Evolutionary conservation across 352 stramenopile species (phyloP).

Genomic region (Thalassiosira delicatula): DNA sequence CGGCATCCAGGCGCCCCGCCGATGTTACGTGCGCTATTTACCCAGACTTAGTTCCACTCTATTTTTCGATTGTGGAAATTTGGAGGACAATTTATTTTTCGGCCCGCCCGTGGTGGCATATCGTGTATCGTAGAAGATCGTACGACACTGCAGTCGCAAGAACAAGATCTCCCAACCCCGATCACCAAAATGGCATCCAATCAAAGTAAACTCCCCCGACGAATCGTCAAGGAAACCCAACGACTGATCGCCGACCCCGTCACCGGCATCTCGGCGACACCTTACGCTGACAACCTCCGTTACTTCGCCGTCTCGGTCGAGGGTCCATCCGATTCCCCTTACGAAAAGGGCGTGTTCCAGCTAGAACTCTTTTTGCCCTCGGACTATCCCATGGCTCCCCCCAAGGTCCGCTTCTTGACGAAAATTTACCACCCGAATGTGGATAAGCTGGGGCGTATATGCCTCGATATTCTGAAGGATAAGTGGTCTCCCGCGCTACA

Average conservation of each 20-base stretch:
- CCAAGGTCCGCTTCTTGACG: constrained; percentile 94
- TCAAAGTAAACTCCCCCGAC: constrained; percentile 39
- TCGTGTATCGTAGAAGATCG: too few relatives aligned
- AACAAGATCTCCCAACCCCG: too few relatives aligned
- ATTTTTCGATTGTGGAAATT: too few relatives aligned
- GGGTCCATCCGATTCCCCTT: constrained; percentile 95
- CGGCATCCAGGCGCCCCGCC: too few relatives aligned
- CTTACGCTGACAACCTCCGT: constrained; percentile 96
- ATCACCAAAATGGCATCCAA: constrained; percentile 12
- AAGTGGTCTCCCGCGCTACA: constrained; percentile 93
- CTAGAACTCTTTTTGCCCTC: constrained; percentile 90
- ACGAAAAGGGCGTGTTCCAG: constrained; percentile 94
- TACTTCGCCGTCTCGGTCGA: constrained; percentile 94
- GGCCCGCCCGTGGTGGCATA: too few relatives aligned
- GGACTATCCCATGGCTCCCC: constrained; percentile 85
- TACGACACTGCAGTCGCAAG: background rate
- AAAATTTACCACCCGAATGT: constrained; percentile 99
- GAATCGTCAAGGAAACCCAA: constrained; percentile 88
- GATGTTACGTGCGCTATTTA: too few relatives aligned
- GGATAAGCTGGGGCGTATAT: constrained; percentile 80
- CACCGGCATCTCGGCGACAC: constrained; percentile 94
- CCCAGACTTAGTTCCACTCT: too few relatives aligned
- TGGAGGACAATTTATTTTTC: too few relatives aligned
- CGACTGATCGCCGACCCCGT: constrained; percentile 93
- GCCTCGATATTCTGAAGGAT: constrained; percentile 97